Evolutionary conservation across 352 stramenopile species (phyloP).

Genomic region (Globisporangium spiculum): DNA sequence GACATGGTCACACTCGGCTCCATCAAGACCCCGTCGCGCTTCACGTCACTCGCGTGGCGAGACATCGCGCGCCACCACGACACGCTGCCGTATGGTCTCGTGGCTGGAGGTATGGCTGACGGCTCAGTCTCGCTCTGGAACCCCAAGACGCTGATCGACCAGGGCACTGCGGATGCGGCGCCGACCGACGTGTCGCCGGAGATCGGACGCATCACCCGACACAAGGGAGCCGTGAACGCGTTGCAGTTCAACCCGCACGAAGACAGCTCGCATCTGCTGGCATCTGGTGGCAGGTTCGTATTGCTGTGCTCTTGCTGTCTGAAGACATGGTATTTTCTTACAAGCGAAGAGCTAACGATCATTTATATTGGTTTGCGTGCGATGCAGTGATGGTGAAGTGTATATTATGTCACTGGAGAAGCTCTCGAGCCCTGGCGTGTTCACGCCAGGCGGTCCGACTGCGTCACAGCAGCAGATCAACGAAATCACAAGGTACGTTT

Average conservation of each 20-base stretch:
- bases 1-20: slow-evolving; percentile 76
- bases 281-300: slow-evolving; percentile 80
- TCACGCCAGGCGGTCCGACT: slow-evolving; percentile 78
- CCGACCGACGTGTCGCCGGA: slow-evolving; percentile 42
- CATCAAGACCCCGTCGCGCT: slow-evolving; percentile 91
- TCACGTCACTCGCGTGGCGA: slow-evolving; percentile 94
- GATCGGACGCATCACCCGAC: slow-evolving; percentile 76
- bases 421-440: slow-evolving; percentile 86
- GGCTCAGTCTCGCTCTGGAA: slow-evolving; percentile 97
- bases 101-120: slow-evolving; percentile 97
- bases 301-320: not conserved
- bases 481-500: slow-evolving; percentile 70
- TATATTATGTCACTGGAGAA: slow-evolving; percentile 94
- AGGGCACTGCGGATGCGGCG: slow-evolving; percentile 25
- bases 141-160: slow-evolving; percentile 84
- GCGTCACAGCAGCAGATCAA: slow-evolving; percentile 67
- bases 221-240: slow-evolving; percentile 91
- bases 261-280: slow-evolving; percentile 90
- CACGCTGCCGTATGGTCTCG: slow-evolving; percentile 85
- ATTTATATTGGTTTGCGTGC: not conserved
- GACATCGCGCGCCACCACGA: slow-evolving; percentile 76
- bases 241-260: slow-evolving; percentile 96
- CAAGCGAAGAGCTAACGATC: not conserved
- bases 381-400: slow-evolving; percentile 89
- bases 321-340: not conserved